These are phyloP conservation scores for Psilocybe tampanensis DNA, from an alignment of 768 basidiomycete genomes.

Conservation along the genomic window DNA sequence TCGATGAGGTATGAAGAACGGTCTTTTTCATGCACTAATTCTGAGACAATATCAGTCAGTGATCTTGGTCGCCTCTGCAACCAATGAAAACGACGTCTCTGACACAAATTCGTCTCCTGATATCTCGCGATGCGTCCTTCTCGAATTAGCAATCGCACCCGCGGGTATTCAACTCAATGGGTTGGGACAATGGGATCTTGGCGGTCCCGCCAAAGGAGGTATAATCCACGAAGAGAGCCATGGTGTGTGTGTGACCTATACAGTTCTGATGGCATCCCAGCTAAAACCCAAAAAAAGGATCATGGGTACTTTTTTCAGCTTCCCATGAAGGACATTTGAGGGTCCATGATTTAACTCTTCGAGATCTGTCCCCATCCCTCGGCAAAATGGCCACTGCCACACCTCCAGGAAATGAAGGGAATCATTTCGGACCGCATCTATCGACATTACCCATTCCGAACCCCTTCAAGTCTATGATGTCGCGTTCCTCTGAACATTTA, in stretches of 20 bases:
- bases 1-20: conserved; percentile 40
- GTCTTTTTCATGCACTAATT: conserved; percentile 6
- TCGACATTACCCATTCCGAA: conserved; percentile 50
- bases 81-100: conserved; percentile 37
- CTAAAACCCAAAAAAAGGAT: conserved; percentile 29
- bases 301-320: conserved; percentile 42
- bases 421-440: conserved; percentile 31
- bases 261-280: no score
- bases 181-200: conserved; percentile 57
- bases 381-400: conserved; percentile 11
- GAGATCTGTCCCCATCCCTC: conserved; percentile 21
- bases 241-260: no score
- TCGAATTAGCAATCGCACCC: conserved; percentile 36
- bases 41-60: conserved; percentile 30
- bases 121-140: conserved; percentile 40
- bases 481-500: conserved; percentile 51
- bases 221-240: conserved; percentile 49
- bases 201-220: conserved; percentile 46
- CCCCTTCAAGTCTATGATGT: conserved; percentile 60
- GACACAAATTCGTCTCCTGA: conserved; percentile 36
- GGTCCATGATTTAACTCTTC: conserved; percentile 39
- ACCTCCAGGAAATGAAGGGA: conserved; percentile 29
- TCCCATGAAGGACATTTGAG: conserved; percentile 47
- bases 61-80: conserved; percentile 50
- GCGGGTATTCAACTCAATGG: conserved; percentile 42